Conservation (phyloP, 2,329 filamentous ascomycete species). For the Pseudopithomyces chartarum region DNA sequence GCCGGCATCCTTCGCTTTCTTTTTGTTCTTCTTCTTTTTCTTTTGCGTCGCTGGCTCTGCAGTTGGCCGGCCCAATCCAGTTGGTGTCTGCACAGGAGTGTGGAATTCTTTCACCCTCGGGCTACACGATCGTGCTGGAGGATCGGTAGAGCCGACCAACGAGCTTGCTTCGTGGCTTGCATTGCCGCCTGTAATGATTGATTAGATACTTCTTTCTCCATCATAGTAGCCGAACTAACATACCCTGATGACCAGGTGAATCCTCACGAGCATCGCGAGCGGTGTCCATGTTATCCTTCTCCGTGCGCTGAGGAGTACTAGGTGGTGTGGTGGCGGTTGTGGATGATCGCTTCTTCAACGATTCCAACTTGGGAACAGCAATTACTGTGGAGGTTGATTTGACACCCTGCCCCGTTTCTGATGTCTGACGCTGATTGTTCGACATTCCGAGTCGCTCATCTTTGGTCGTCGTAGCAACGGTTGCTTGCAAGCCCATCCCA, state of each 20-base stretch:
- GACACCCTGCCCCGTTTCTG: constrained; percentile 8
- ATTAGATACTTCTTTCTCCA: neutral
- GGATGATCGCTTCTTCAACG: constrained; percentile 8
- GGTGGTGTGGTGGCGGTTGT: neutral
- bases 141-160: constrained; percentile 10
- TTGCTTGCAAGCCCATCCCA: neutral
- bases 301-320: neutral
- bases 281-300: neutral
- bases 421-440: neutral
- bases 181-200: neutral
- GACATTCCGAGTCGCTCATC: neutral
- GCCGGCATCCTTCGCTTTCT: neutral
- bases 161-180: constrained; percentile 6
- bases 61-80: neutral
- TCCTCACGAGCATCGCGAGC: neutral
- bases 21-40: constrained; percentile 50
- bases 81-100: constrained; percentile 18
- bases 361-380: constrained; percentile 21
- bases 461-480: neutral
- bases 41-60: constrained; percentile 28
- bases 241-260: neutral
- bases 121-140: constrained; percentile 10
- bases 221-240: neutral
- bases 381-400: constrained; percentile 14
- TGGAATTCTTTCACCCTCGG: constrained; percentile 15